These are phyloP conservation scores for Malus hybrid DNA, from an alignment of 331 rosid species.

Conservation along the genomic window DNA sequence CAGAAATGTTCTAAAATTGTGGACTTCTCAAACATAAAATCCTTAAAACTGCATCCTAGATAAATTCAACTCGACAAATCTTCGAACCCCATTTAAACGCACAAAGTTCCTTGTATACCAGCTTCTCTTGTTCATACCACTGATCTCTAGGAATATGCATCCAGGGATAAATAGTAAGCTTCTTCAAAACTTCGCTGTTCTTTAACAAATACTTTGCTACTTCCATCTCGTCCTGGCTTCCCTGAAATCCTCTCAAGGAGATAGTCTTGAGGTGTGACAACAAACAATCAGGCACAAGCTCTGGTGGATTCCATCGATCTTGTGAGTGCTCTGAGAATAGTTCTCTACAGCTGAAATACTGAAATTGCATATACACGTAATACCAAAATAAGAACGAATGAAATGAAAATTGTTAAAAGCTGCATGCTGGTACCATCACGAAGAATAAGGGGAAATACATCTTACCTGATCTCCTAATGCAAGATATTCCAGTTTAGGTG, in stretches of 20 bases:
- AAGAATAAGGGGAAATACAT: neutral
- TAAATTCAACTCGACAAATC: no score
- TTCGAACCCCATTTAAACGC: no score
- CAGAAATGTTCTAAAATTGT: no score
- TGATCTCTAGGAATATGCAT: no score
- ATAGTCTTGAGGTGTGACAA: neutral
- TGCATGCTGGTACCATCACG: neutral
- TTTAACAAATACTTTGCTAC: neutral
- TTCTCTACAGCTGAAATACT: neutral
- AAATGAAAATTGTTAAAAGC: neutral
- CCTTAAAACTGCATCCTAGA: no score
- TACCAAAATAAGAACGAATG: no score
- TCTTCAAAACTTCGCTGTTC: neutral
- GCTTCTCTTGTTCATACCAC: no score
- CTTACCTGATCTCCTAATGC: neutral
- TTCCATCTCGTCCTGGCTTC: neutral
- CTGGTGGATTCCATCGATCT: neutral
- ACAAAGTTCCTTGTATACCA: no score
- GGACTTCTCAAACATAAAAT: no score
- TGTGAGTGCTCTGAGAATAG: no score
- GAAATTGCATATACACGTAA: no score
- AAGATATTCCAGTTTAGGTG: neutral
- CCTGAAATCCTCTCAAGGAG: neutral
- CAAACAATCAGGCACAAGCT: neutral
- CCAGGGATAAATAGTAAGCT: neutral